Base-by-base conservation (phyloP, 2,329 filamentous ascomycete genomes). In the Byssochlamys sp. region DNA sequence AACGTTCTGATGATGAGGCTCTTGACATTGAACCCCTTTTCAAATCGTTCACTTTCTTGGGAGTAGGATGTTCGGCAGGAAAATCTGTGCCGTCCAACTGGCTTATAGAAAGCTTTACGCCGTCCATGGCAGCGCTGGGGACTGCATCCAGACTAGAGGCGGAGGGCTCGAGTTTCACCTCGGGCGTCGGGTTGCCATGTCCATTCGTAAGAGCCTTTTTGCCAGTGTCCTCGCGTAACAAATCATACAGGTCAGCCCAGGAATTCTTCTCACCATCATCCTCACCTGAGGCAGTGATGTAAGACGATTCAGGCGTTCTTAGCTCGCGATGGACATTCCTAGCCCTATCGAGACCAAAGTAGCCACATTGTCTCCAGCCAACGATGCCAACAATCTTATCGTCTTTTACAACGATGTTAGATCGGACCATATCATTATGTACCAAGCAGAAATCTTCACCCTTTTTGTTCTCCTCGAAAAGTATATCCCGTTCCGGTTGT, bases 301-400 rank as follows among this genome's bases (percentile, higher is more conserved):
- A 57, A 24, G 59, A 58, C 9, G 60, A 58, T 14, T 60, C 63
- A 2, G 64, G 66, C 55, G 67, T 63, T 56, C 72, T 67, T 25
- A 71, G 62, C 53, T 66, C 61, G 52, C 59, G 64, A 59, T 76
- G 73, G 50, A 75, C 60, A 54, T 65, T 67, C 45, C 63, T 64
- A 33, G 69, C 70, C 55, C 70, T 66, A 39, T 67, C 62, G 48
- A 67, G 64, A 14, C 72, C 72, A 61, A 76, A 76, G 56, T 69
- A 74, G 48, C 73, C 73, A 52, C 72, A 68, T 56, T 72, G 65
- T 56, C 68, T 65, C 73, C 73, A 76, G n/a, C 70, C 71, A 51
- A 66, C 60, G 27, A 75, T 63, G 24, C 73, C 73, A 52, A 75
- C 70, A 26, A 75, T 66, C 49, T 63, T 67, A 58, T 67, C 69